Percentiles rank a stretch among this genome's conserved stretches.
Conservation (phyloP, 495 filamentous ascomycete species). For the Annulohypoxylon maeteangense region DNA sequence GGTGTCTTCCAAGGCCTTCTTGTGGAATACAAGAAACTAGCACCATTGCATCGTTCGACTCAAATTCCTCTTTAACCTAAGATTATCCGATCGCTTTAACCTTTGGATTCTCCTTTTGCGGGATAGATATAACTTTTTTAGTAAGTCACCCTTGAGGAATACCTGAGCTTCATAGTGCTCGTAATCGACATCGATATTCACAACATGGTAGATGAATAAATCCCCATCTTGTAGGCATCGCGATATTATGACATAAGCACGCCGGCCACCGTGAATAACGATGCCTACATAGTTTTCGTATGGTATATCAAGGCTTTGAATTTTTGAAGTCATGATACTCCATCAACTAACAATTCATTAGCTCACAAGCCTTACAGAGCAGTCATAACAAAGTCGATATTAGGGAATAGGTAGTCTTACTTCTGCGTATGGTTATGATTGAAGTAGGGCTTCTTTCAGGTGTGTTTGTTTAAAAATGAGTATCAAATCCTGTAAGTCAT, state of each 20-base stretch:
- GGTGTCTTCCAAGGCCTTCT: neutral
- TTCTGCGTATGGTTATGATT: neutral
- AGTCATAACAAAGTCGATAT: neutral
- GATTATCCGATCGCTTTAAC: neutral
- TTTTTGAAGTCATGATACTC: neutral
- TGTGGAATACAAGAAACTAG: slow-evolving; percentile 2
- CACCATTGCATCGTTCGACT: neutral
- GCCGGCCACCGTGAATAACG: neutral
- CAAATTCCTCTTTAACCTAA: neutral
- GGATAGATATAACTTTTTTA: neutral
- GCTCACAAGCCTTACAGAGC: neutral
- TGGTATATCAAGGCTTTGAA: neutral
- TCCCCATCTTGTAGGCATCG: neutral
- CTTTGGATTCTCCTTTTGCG: neutral
- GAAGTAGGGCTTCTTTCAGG: too few relatives aligned
- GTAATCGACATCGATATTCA: neutral
- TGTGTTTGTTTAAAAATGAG: too few relatives aligned
- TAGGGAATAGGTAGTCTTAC: neutral
- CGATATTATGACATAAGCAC: neutral
- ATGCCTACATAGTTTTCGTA: neutral
- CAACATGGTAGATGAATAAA: neutral
- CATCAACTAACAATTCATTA: neutral
- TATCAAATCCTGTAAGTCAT: too few relatives aligned
- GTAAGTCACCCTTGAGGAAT: neutral
- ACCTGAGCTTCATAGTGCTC: slow-evolving; percentile 2